phyloP scores from a whole-genome alignment of 2,329 filamentous ascomycete genomes.

The Verticillium zaregamsianum region DNA sequence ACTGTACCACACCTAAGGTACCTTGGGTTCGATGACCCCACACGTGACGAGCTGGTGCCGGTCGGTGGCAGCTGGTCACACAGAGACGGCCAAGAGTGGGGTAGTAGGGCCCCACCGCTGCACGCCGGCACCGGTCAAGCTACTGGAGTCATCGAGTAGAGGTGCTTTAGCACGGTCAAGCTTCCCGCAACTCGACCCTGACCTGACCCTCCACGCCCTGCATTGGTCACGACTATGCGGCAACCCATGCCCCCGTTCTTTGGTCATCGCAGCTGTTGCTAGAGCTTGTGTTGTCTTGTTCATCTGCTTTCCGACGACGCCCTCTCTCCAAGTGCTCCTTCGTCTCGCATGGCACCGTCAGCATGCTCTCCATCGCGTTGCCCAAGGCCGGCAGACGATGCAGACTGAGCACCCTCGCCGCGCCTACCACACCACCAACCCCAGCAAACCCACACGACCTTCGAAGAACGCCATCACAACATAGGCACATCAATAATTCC shows the following conservation, averaged over 20 bases:
- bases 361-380: conserved; percentile 42
- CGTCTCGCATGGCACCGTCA: conserved; percentile 9
- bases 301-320: neutral
- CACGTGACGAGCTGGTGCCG: neutral
- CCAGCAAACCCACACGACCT: conserved; percentile 4
- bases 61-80: neutral
- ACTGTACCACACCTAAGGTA: no score
- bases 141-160: neutral
- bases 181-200: neutral
- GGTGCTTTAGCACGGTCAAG: neutral
- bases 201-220: neutral
- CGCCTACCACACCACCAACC: conserved; percentile 1
- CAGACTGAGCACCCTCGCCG: conserved; percentile 21
- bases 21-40: neutral
- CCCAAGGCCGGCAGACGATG: conserved; percentile 39
- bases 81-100: neutral
- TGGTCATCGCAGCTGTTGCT: neutral
- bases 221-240: neutral
- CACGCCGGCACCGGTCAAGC: neutral
- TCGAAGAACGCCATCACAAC: conserved; percentile 14
- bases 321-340: neutral
- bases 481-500: conserved; percentile 25
- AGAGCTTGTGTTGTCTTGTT: neutral
- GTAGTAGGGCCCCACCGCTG: neutral
- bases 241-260: neutral